Percentiles rank a stretch among this genome's conserved stretches.
Evolutionary conservation across 2,329 filamentous ascomycete species (phyloP).

Genomic region (Incumbomyces delicatus): DNA sequence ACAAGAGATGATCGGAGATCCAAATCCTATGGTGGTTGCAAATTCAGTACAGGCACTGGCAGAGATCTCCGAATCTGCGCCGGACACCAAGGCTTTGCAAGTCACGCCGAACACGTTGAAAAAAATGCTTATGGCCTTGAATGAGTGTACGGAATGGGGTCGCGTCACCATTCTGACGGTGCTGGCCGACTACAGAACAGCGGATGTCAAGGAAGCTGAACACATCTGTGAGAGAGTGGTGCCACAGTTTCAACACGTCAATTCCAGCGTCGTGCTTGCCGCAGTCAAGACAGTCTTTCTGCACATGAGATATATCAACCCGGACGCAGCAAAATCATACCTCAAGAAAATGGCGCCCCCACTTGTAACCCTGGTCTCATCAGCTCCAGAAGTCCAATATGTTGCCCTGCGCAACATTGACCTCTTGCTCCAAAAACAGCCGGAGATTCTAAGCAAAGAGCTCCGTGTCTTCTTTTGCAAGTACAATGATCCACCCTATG

Average conservation of each 20-base stretch:
- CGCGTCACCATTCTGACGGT: slow-evolving; percentile 86
- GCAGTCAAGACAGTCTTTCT: slow-evolving; percentile 96
- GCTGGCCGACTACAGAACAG: slow-evolving; percentile 74
- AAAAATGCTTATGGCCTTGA: slow-evolving; percentile 91
- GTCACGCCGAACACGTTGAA: slow-evolving; percentile 77
- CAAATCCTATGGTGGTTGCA: slow-evolving; percentile 97
- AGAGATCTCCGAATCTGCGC: slow-evolving; percentile 82
- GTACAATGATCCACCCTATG: slow-evolving; percentile 95
- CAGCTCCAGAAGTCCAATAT: slow-evolving; percentile 93
- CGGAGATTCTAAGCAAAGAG: slow-evolving; percentile 94
- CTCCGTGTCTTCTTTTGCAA: slow-evolving; percentile 99
- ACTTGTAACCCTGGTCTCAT: slow-evolving; percentile 88
- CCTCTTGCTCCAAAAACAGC: slow-evolving; percentile 85
- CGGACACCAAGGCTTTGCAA: slow-evolving; percentile 77
- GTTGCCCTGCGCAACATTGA: slow-evolving; percentile 95
- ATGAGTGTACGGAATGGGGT: slow-evolving; percentile 98
- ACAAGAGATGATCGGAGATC: slow-evolving; percentile 92
- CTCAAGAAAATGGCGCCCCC: slow-evolving; percentile 98
- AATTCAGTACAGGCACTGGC: slow-evolving; percentile 91
- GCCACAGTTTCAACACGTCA: slow-evolving; percentile 97
- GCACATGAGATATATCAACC: slow-evolving; percentile 78
- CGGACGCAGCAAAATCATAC: slow-evolving; percentile 72
- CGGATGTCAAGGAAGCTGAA: slow-evolving; percentile 90
- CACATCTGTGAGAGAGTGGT: slow-evolving; percentile 95
- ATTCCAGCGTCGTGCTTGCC: slow-evolving; percentile 91